Percentiles rank a stretch among this genome's conserved stretches.
Evolutionary conservation across 371 early-diverging fungal genomes (phyloP).

Genomic region (Mycotypha africana): DNA sequence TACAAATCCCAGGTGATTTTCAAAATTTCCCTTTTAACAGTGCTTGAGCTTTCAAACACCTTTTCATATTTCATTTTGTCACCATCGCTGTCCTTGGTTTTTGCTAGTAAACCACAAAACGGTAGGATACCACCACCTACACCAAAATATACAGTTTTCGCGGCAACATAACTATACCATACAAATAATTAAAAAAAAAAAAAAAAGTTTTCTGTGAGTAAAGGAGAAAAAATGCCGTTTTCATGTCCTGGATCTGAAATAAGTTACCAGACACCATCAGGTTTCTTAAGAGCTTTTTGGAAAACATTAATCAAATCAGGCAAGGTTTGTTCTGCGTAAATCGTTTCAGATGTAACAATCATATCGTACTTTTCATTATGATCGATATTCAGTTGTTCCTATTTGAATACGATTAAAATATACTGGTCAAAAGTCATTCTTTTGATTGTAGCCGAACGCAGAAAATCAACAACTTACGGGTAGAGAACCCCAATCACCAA

Average conservation of each 20-base stretch:
- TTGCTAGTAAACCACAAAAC: slow-evolving; percentile 52
- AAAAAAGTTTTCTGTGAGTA: too few relatives aligned
- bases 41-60: slow-evolving; percentile 57
- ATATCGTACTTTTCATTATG: slow-evolving; percentile 73
- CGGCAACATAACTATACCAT: slow-evolving; percentile 79
- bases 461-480: slow-evolving; percentile 20
- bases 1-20: slow-evolving; percentile 51
- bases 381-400: slow-evolving; percentile 25
- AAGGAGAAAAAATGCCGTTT: too few relatives aligned
- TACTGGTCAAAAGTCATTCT: too few relatives aligned
- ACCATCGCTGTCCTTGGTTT: slow-evolving; percentile 43
- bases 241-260: too few relatives aligned
- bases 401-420: background rate
- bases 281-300: slow-evolving; percentile 55
- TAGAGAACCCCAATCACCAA: slow-evolving; percentile 70
- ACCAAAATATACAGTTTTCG: slow-evolving; percentile 94
- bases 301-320: slow-evolving; percentile 59
- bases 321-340: slow-evolving; percentile 72
- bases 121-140: slow-evolving; percentile 71
- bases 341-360: slow-evolving; percentile 91
- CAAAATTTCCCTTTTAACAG: slow-evolving; percentile 82
- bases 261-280: slow-evolving; percentile 67
- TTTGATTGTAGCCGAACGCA: too few relatives aligned
- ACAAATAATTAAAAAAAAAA: too few relatives aligned
- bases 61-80: slow-evolving; percentile 53